Conservation (phyloP, 306 rosid species). For the Vigna mungo region DNA sequence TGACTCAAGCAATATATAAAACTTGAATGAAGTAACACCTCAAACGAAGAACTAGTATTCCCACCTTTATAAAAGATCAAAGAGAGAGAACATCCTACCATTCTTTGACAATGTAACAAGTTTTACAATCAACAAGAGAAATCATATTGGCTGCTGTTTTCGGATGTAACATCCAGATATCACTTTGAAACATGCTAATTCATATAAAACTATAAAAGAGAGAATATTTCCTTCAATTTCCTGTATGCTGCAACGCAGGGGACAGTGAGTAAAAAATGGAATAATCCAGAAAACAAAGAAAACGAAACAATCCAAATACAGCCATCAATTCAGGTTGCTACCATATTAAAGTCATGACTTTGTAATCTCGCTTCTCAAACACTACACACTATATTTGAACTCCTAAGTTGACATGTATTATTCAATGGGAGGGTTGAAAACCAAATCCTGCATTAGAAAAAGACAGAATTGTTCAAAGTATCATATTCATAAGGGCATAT, state of each 20-base stretch:
- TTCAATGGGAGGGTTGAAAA: conserved; percentile 75
- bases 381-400: conserved; percentile 37
- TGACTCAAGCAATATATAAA: no score
- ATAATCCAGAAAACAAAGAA: conserved; percentile 29
- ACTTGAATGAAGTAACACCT: background rate
- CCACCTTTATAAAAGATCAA: background rate
- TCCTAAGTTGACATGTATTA: conserved; percentile 45
- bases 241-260: conserved; percentile 15
- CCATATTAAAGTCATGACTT: conserved; percentile 38
- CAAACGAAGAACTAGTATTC: background rate
- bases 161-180: background rate
- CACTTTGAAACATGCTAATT: conserved; percentile 32
- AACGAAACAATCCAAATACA: conserved; percentile 38
- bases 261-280: conserved; percentile 47
- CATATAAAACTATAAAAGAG: conserved; percentile 17
- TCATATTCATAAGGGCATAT: conserved; percentile 2
- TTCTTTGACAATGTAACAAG: conserved; percentile 29
- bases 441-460: conserved; percentile 73
- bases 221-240: conserved; percentile 31
- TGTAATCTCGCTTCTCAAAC: conserved; percentile 52
- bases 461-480: background rate
- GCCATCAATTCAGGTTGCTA: conserved; percentile 38
- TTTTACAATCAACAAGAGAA: background rate
- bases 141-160: conserved; percentile 14
- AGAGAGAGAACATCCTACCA: background rate